A percentile compares a stretch with the other conserved stretches of the same genome.
phyloP scores from a whole-genome alignment of 257 asterid species.

The Solanum neorickii region DNA sequence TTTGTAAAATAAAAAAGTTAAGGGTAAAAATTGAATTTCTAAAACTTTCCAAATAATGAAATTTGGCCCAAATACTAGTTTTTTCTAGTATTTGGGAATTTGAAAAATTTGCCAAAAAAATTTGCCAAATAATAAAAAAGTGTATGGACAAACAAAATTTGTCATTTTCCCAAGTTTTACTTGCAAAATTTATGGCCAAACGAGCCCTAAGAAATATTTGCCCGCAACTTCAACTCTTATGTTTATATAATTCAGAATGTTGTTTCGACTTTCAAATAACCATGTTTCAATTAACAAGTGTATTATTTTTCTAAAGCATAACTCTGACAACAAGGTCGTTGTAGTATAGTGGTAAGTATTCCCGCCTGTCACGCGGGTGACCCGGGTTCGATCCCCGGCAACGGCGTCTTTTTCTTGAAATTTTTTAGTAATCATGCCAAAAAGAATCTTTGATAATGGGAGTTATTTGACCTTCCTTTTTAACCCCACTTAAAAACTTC shows the following conservation, averaged over 20 bases:
- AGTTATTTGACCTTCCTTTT: background rate
- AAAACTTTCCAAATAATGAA: too few species aligned
- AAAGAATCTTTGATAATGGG: background rate
- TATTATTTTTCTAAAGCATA: too few species aligned
- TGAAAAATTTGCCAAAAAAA: too few species aligned
- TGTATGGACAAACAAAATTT: too few species aligned
- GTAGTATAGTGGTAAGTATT: slow-evolving; percentile 99
- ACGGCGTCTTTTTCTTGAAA: slow-evolving; percentile 27
- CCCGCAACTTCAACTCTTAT: background rate
- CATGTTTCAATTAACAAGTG: background rate
- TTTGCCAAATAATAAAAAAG: too few species aligned
- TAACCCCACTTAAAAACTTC: too few species aligned
- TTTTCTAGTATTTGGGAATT: too few species aligned
- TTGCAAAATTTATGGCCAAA: too few species aligned
- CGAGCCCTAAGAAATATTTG: background rate
- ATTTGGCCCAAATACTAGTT: too few species aligned
- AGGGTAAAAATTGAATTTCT: too few species aligned
- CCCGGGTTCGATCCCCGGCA: slow-evolving; percentile 99
- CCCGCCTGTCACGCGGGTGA: slow-evolving; percentile 99
- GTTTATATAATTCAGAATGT: background rate
- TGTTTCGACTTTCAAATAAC: background rate
- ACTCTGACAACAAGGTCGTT: slow-evolving; percentile 21
- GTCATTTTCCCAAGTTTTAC: too few species aligned
- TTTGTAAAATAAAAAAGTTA: too few species aligned
- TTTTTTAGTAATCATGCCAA: background rate